Conservation (phyloP, 176 grass and related monocot species). For the Secale cereale region DNA sequence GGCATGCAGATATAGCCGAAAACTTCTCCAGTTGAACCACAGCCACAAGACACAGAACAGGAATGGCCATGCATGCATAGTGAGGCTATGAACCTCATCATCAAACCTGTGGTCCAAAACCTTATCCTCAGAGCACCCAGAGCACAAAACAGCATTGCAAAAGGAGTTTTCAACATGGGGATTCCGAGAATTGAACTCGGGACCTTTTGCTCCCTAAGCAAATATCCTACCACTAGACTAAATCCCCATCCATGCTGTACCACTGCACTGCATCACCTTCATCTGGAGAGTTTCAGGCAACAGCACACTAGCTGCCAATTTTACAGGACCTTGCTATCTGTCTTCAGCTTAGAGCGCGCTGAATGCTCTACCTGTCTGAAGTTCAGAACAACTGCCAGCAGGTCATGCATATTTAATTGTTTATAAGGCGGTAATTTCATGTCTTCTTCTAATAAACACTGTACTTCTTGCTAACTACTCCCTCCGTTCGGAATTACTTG, state of each 20-base stretch:
- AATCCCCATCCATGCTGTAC: constrained; percentile 22
- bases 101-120: constrained; percentile 17
- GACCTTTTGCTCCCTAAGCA: constrained; percentile 35
- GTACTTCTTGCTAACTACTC: too few relatives aligned
- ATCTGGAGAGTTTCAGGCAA: neutral
- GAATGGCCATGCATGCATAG: too few relatives aligned
- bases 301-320: neutral
- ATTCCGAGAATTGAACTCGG: constrained; percentile 18
- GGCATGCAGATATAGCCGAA: neutral
- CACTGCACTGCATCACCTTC: too few relatives aligned
- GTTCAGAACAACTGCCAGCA: too few relatives aligned
- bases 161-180: constrained; percentile 18
- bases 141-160: neutral
- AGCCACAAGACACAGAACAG: too few relatives aligned
- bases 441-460: too few relatives aligned
- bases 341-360: neutral
- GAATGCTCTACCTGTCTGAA: neutral
- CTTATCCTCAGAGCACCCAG: neutral
- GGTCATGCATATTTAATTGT: neutral
- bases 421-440: too few relatives aligned
- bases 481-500: too few relatives aligned
- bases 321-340: neutral
- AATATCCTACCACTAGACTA: constrained; percentile 55
- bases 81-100: neutral
- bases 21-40: too few relatives aligned